These are phyloP conservation scores for Larix kaempferi DNA, from an alignment of 75 land plant species.

Conservation along the genomic window DNA sequence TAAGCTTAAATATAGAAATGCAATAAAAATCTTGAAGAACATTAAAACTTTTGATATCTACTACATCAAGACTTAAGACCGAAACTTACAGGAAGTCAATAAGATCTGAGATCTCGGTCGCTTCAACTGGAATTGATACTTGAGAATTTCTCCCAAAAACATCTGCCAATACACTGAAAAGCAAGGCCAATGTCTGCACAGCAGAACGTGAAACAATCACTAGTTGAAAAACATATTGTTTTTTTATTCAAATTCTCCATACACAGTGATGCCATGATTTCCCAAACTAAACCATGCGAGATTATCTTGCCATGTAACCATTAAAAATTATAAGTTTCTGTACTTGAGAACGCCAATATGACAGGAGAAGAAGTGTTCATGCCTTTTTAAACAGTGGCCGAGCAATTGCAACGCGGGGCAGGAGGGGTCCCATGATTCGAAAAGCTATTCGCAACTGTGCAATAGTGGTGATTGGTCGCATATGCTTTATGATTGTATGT, in stretches of 20 bases:
- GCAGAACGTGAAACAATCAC: not conserved
- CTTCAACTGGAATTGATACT: slow-evolving; percentile 43
- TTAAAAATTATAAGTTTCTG: not conserved
- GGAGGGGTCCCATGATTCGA: slow-evolving; percentile 87
- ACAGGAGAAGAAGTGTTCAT: slow-evolving; percentile 4
- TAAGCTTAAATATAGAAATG: too few relatives aligned
- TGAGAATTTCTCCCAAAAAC: slow-evolving; percentile 89
- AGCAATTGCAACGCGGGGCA: slow-evolving; percentile 73
- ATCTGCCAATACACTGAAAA: slow-evolving; percentile 78
- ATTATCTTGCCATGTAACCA: not conserved
- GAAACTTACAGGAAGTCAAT: slow-evolving; percentile 78
- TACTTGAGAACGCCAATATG: not conserved
- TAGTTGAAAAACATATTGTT: not conserved
- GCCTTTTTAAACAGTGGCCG: slow-evolving; percentile 82
- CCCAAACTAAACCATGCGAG: not conserved
- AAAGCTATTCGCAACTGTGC: slow-evolving; percentile 89
- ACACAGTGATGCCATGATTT: too few relatives aligned
- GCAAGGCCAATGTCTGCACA: slow-evolving; percentile 70
- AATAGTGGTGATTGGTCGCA: slow-evolving; percentile 81
- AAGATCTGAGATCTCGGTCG: slow-evolving; percentile 82
- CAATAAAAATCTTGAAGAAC: not conserved
- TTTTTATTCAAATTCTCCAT: too few relatives aligned
- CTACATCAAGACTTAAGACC: too few relatives aligned
- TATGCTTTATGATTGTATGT: slow-evolving; percentile 71
- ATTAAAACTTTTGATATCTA: not conserved